Conservation (phyloP, 2,329 filamentous ascomycete species). For the Hymenoscyphus fructigenus region DNA sequence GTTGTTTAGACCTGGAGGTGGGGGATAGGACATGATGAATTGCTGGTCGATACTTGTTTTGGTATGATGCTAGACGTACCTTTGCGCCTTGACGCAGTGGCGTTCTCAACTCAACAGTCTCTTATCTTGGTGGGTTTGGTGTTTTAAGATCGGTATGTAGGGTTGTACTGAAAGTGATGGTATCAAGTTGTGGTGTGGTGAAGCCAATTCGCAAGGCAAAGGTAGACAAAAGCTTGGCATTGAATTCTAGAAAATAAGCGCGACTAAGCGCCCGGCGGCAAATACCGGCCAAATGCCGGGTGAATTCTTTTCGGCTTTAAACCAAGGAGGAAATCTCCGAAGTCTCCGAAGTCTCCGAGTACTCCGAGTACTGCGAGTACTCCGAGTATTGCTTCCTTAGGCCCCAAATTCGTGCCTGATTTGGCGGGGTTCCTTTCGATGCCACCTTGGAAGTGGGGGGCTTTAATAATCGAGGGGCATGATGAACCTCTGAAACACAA, state of each 20-base stretch:
- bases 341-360: neutral
- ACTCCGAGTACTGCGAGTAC: too few species aligned
- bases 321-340: neutral
- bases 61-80: conserved; percentile 38
- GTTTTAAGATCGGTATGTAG: neutral
- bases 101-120: conserved; percentile 1
- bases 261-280: neutral
- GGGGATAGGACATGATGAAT: conserved; percentile 83
- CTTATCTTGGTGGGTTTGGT: neutral
- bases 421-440: conserved; percentile 6
- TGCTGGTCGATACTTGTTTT: conserved; percentile 35
- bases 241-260: neutral
- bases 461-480: conserved; percentile 7
- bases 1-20: conserved; percentile 71
- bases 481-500: neutral
- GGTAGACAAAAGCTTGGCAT: neutral
- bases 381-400: neutral
- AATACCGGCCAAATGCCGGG: neutral
- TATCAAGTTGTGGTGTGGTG: neutral
- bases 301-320: neutral
- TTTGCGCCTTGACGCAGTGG: conserved; percentile 35
- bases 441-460: conserved; percentile 3
- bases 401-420: conserved; percentile 8
- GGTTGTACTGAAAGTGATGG: neutral
- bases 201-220: neutral